Conservation (phyloP, 2,329 filamentous ascomycete species). For the Fusarium sp. region DNA sequence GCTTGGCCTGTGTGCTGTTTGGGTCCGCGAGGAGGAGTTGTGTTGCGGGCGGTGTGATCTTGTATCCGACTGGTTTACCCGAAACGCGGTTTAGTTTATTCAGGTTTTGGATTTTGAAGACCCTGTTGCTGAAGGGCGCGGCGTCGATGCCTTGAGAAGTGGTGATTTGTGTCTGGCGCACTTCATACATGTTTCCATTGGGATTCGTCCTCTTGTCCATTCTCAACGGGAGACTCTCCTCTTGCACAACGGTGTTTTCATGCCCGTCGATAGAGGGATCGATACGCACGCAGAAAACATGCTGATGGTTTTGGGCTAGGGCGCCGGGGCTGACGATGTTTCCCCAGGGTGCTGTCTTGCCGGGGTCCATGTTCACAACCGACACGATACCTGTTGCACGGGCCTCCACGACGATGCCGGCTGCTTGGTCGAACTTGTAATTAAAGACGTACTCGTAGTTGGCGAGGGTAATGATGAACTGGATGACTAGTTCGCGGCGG, state of each 20-base stretch:
- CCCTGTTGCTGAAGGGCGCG: constrained; percentile 57
- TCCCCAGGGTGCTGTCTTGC: constrained; percentile 62
- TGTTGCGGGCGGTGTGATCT: constrained; percentile 53
- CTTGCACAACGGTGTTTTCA: constrained; percentile 61
- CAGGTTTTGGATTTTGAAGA: constrained; percentile 61
- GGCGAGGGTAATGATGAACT: constrained; percentile 73
- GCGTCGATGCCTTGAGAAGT: constrained; percentile 59
- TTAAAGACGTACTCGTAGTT: constrained; percentile 74
- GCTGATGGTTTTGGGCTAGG: constrained; percentile 75
- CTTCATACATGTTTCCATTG: constrained; percentile 55
- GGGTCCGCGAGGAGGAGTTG: constrained; percentile 54
- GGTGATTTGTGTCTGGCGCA: constrained; percentile 57
- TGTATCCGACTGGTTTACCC: constrained; percentile 58
- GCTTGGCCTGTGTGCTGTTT: constrained; percentile 51
- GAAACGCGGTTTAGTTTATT: constrained; percentile 53
- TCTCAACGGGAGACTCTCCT: constrained; percentile 55
- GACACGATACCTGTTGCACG: constrained; percentile 73
- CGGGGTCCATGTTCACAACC: constrained; percentile 66
- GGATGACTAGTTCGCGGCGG: constrained; percentile 70
- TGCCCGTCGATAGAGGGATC: constrained; percentile 72
- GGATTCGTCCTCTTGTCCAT: constrained; percentile 56
- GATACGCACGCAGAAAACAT: constrained; percentile 72
- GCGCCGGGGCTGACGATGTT: constrained; percentile 72
- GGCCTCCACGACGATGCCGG: constrained; percentile 68
- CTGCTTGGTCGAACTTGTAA: constrained; percentile 68